Conservation (phyloP, 495 filamentous ascomycete genomes). For the Neurospora hispaniola region DNA sequence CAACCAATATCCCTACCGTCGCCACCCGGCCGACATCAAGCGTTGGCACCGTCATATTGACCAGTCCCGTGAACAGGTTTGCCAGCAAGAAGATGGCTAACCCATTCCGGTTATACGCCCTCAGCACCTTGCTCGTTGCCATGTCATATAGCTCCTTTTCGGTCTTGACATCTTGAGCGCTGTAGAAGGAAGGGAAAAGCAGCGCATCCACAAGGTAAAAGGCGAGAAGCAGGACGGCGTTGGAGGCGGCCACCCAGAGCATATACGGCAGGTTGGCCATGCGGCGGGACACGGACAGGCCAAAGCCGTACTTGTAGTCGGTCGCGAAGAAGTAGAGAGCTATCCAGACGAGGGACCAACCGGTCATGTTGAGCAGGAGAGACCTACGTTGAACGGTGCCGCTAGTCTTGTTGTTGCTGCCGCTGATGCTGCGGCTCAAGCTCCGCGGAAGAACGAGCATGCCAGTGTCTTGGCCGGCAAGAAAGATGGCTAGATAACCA, state of each 20-base stretch:
- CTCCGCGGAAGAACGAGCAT: constrained; percentile 62
- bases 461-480: constrained; percentile 76
- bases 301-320: constrained; percentile 55
- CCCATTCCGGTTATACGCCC: constrained; percentile 81
- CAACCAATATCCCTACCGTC: constrained; percentile 65
- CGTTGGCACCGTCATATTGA: constrained; percentile 79
- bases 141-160: constrained; percentile 49
- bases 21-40: constrained; percentile 49
- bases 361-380: constrained; percentile 48
- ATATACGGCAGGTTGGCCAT: constrained; percentile 91
- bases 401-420: constrained; percentile 16
- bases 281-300: constrained; percentile 70
- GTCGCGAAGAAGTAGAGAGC: constrained; percentile 55
- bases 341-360: constrained; percentile 56
- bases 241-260: constrained; percentile 84
- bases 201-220: constrained; percentile 68
- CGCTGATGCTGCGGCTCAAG: constrained; percentile 21
- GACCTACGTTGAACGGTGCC: constrained; percentile 31
- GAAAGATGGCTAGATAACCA: constrained; percentile 91
- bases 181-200: constrained; percentile 64
- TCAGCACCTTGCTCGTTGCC: constrained; percentile 67
- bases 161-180: constrained; percentile 32
- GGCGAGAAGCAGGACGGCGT: constrained; percentile 62
- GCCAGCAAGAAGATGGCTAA: constrained; percentile 78
- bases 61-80: constrained; percentile 77